phyloP scores from a whole-genome alignment of 2,329 filamentous ascomycete species.

The Colletotrichum orchidophilum region DNA sequence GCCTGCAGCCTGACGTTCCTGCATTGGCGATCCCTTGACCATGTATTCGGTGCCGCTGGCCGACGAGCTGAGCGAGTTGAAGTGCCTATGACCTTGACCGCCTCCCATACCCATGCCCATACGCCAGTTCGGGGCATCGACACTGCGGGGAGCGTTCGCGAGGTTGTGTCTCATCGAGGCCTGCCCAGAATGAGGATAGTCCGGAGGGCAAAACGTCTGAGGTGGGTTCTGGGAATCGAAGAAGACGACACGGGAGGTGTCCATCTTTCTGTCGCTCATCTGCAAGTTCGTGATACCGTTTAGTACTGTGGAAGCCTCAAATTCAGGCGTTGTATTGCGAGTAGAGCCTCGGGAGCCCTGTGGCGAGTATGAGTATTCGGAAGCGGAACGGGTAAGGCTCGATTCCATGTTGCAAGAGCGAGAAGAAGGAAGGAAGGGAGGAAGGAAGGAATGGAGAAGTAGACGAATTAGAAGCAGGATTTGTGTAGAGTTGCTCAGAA shows the following conservation, averaged over 20 bases:
- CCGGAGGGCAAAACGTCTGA: neutral
- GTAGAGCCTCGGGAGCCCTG: slow-evolving; percentile 16
- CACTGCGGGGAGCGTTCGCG: neutral
- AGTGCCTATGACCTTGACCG: slow-evolving; percentile 52
- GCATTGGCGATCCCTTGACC: neutral
- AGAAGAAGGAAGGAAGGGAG: neutral
- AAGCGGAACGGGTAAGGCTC: slow-evolving; percentile 14
- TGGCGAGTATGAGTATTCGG: slow-evolving; percentile 29
- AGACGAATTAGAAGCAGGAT: neutral
- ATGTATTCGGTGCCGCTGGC: slow-evolving; percentile 9
- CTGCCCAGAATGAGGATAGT: neutral
- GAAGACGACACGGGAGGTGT: neutral
- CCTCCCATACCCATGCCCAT: neutral
- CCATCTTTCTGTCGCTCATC: neutral
- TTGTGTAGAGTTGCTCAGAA: neutral
- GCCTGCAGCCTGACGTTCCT: slow-evolving; percentile 30
- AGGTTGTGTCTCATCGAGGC: slow-evolving; percentile 7
- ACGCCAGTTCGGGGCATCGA: slow-evolving; percentile 26
- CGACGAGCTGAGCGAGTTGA: slow-evolving; percentile 37
- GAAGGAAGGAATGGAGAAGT: neutral
- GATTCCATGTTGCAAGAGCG: slow-evolving; percentile 20
- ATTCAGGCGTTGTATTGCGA: slow-evolving; percentile 30
- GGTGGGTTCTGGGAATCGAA: neutral
- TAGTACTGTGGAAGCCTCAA: neutral
- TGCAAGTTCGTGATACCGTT: neutral